phyloP scores from a whole-genome alignment of 345 rosid species.

The thale cress (Arabidopsis thaliana) region TAIR10.1 NC_003076.8:6259501-6260000 shows the following conservation, averaged over 20 bases:
- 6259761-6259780: not conserved
- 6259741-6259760: conserved; percentile 17
- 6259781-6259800: not conserved
- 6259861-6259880: conserved; percentile 61
- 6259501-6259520: conserved; percentile 91
- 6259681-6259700: conserved; percentile 5
- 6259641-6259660: conserved; percentile 32
- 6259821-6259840: conserved; percentile 55
- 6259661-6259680: conserved; percentile 14
- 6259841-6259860: conserved; percentile 47
- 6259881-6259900: conserved; percentile 82
- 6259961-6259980: not conserved
- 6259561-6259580: conserved; percentile 88
- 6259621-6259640: conserved; percentile 70
- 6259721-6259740: conserved; percentile 6
- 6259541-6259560: conserved; percentile 85
- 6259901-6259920: conserved; percentile 80
- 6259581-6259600: conserved; percentile 98
- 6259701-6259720: not conserved
- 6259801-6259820: not conserved
- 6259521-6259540: conserved; percentile 96
- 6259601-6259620: conserved; percentile 68
- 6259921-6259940: conserved; percentile 51
- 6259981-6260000: not conserved
- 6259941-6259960: conserved; percentile 59